Evolutionary conservation across 306 rosid species (phyloP).

Genomic region (Prinsepia uniflora): DNA sequence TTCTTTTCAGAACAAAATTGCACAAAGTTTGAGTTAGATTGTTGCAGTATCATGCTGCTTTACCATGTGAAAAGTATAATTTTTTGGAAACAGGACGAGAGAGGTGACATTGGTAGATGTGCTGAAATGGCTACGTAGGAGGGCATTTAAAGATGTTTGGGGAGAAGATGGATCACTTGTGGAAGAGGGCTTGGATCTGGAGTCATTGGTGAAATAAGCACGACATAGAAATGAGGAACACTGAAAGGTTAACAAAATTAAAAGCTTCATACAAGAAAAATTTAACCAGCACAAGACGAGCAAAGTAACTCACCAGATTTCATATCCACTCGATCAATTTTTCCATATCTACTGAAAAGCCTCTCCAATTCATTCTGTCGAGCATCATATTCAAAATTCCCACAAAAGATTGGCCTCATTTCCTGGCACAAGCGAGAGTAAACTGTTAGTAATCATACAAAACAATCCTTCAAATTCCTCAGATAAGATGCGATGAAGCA

Average conservation of each 20-base stretch:
- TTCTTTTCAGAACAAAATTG: neutral
- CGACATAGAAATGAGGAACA: neutral
- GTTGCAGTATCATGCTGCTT: neutral
- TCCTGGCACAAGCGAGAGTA: constrained; percentile 31
- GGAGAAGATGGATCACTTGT: neutral
- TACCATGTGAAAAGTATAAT: neutral
- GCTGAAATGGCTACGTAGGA: too few relatives aligned
- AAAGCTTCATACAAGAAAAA: neutral
- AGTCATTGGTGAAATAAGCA: neutral
- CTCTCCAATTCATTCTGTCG: constrained; percentile 92
- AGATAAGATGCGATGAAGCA: neutral
- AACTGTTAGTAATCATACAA: neutral
- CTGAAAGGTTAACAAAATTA: neutral
- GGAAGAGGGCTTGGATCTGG: neutral
- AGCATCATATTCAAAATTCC: constrained; percentile 87
- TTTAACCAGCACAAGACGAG: constrained; percentile 8
- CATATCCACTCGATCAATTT: constrained; percentile 99
- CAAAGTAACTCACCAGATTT: constrained; percentile 76
- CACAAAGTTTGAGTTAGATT: neutral
- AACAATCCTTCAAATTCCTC: neutral
- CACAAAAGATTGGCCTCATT: constrained; percentile 93
- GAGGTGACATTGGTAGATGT: too few relatives aligned
- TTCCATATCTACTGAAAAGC: constrained; percentile 87
- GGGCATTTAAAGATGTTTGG: neutral
- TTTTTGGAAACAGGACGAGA: neutral